phyloP scores from a whole-genome alignment of 345 rosid species.

The Hevea brasiliensis region DNA sequence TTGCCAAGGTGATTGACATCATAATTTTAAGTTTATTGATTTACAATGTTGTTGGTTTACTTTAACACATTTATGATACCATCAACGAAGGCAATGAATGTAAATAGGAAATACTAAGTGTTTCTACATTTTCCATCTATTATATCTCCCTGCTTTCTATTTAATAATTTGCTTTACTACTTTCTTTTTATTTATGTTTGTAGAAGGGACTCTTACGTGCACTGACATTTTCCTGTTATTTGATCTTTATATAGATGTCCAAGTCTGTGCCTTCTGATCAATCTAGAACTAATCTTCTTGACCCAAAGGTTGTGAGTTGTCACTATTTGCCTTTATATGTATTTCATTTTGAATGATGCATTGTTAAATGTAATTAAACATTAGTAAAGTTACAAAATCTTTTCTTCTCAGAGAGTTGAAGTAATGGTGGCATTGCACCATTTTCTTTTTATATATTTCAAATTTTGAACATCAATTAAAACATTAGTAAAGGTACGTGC shows the following conservation, averaged over 20 bases:
- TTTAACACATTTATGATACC: not conserved
- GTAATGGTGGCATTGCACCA: too few species aligned
- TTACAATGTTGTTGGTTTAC: not conserved
- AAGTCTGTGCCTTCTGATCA: conserved; percentile 93
- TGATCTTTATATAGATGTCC: conserved; percentile 69
- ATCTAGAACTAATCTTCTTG: conserved; percentile 93
- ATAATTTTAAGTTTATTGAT: conserved; percentile 12
- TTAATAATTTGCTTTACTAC: conserved; percentile 1
- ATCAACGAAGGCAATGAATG: not conserved
- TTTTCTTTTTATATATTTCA: too few species aligned
- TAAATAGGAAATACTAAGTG: not conserved
- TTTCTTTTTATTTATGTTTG: not conserved
- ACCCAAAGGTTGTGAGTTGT: conserved; percentile 81
- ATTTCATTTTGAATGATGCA: conserved; percentile 1
- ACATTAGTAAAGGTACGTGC: not conserved
- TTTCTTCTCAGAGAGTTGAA: too few species aligned
- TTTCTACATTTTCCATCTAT: not conserved
- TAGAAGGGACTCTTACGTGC: not conserved
- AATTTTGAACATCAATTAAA: too few species aligned
- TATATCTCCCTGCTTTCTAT: not conserved
- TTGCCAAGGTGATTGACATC: conserved; percentile 61
- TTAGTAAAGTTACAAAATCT: not conserved
- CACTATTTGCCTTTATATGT: conserved; percentile 9
- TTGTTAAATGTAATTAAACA: not conserved
- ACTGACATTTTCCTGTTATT: conserved; percentile 21